Evolutionary conservation across 2,329 filamentous ascomycete species (phyloP), one percentile per base, ranked within the genome.

Genomic region (Escovopsis sp.): DNA sequence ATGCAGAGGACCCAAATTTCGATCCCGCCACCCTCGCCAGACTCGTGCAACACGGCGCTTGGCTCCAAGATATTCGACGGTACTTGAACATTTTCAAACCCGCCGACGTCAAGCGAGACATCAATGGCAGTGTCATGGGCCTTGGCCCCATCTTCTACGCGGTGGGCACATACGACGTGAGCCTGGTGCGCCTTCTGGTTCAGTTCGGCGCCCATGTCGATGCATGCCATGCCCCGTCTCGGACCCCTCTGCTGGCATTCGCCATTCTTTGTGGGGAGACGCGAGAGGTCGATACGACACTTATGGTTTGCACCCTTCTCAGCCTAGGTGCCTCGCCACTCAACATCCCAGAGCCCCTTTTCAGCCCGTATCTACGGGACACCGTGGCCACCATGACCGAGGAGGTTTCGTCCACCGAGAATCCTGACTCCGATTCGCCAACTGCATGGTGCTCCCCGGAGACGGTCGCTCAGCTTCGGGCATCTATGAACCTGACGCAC

Each of bases 401-500:
- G 5, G 27, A 30, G 27, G 27, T 3, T 3, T 9, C 9, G 8
- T 11, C 8, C 10, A 5, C 33, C 24, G 27, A 1, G 7, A 7
- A 10, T 6, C 12, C 10, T 8, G 11, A 7, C 8, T n/a, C 6
- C 2, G 15, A 7, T 11, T 15, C 5, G 12, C 29, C 31, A 11
- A 8, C 41, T 16, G 31, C 35, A 12, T 57, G 54, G 57, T 57
- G 55, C 35, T 47, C 45, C 9, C 32, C 14, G 5, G 42, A 46
- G 9, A 43, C 51, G 10, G 45, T 50, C 11, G 27, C 35, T 10
- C 53, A 45, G 31, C 48, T 61, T 2, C 50, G 52, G 1, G 43
- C 43, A 34, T 54, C 53, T 1, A 35, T 53, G 11, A 59, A 54
- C 42, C 44, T 62, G 1, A 49, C 54, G 1, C 57, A 61, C 32